These are phyloP conservation scores for Apiospora koreana DNA, from an alignment of 2,329 filamentous ascomycete species.

Conservation along the genomic window DNA sequence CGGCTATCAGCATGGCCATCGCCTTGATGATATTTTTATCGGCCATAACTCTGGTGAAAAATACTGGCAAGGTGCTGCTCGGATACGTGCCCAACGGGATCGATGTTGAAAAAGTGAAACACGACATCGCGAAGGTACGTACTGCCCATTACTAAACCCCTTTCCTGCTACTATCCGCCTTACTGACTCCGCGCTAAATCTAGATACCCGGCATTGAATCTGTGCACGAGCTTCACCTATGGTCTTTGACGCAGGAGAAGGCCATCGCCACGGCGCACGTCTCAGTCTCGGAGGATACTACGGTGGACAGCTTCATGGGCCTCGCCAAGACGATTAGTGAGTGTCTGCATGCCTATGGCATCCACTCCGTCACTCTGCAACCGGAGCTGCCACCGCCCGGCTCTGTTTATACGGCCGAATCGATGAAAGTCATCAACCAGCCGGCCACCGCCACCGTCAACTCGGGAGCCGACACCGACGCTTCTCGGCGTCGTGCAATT, in stretches of 20 bases:
- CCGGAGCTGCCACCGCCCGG: slow-evolving; percentile 49
- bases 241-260: slow-evolving; percentile 72
- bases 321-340: slow-evolving; percentile 64
- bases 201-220: slow-evolving; percentile 67
- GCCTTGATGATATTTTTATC: slow-evolving; percentile 69
- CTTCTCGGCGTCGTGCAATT: background rate
- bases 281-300: slow-evolving; percentile 56
- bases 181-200: background rate
- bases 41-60: slow-evolving; percentile 48
- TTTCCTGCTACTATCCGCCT: background rate
- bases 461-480: background rate
- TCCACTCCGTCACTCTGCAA: slow-evolving; percentile 72
- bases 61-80: slow-evolving; percentile 65
- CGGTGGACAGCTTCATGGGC: slow-evolving; percentile 60
- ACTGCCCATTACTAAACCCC: background rate
- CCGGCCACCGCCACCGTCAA: background rate
- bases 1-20: slow-evolving; percentile 68
- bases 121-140: slow-evolving; percentile 65
- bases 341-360: slow-evolving; percentile 72
- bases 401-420: background rate
- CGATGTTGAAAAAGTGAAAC: slow-evolving; percentile 61
- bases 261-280: slow-evolving; percentile 70
- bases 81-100: slow-evolving; percentile 65
- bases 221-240: slow-evolving; percentile 74
- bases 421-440: background rate